Percentiles rank a stretch among this genome's conserved stretches.
Conservation (phyloP, 352 stramenopile genomes). For the Halophytophthora polymorphica region DNA sequence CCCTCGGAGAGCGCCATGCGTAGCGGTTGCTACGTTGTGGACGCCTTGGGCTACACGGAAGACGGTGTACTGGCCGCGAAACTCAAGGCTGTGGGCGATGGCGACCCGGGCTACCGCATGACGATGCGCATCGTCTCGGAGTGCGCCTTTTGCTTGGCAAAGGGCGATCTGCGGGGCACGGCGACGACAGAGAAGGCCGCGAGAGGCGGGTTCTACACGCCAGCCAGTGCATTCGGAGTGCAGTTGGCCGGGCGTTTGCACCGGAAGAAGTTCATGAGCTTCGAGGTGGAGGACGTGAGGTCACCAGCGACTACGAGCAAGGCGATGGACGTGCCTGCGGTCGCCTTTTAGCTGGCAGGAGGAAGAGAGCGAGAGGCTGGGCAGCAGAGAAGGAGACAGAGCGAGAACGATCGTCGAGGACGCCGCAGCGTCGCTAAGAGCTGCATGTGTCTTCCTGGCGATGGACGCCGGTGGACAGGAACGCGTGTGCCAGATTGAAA, state of each 20-base stretch:
- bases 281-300: slow-evolving; percentile 24
- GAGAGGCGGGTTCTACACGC: slow-evolving; percentile 44
- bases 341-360: too few relatives aligned
- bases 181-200: slow-evolving; percentile 9
- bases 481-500: too few relatives aligned
- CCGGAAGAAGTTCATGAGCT: slow-evolving; percentile 34
- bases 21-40: slow-evolving; percentile 58
- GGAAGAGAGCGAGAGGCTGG: too few relatives aligned
- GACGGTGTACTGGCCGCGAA: slow-evolving; percentile 23
- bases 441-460: too few relatives aligned
- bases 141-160: slow-evolving; percentile 33
- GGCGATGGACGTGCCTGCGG: too few relatives aligned
- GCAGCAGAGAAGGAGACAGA: too few relatives aligned
- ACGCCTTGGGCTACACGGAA: slow-evolving; percentile 36
- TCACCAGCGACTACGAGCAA: too few relatives aligned
- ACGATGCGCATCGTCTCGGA: slow-evolving; percentile 42
- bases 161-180: slow-evolving; percentile 16
- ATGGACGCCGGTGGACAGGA: too few relatives aligned
- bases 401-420: too few relatives aligned
- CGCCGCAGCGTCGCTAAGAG: too few relatives aligned
- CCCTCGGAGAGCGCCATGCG: slow-evolving; percentile 61
- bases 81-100: slow-evolving; percentile 13
- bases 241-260: slow-evolving; percentile 33
- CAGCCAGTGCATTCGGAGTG: slow-evolving; percentile 33
- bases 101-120: slow-evolving; percentile 39